Conservation (phyloP, 2,329 filamentous ascomycete species). For the Exserohilum turcica region DNA sequence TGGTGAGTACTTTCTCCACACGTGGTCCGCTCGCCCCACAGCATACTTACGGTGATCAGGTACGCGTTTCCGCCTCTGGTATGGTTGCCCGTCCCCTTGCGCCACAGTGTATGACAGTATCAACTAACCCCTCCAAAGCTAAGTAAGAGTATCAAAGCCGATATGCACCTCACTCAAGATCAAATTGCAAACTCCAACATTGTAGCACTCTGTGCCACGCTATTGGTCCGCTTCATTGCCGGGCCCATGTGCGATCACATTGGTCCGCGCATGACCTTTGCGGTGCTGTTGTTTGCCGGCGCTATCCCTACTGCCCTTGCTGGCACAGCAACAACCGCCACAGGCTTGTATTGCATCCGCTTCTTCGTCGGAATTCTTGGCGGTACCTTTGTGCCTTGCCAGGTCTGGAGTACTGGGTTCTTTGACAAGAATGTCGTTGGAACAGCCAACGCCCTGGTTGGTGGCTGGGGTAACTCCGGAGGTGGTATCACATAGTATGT, state of each 20-base stretch:
- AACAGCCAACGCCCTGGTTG: constrained; percentile 83
- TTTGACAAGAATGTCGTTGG: constrained; percentile 93
- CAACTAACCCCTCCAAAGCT: constrained; percentile 53
- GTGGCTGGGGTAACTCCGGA: constrained; percentile 83
- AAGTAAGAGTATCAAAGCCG: constrained; percentile 71
- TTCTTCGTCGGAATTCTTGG: constrained; percentile 84
- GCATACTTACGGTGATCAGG: constrained; percentile 52
- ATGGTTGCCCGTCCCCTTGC: constrained; percentile 30
- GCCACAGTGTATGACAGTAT: constrained; percentile 1
- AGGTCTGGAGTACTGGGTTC: constrained; percentile 91
- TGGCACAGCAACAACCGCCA: constrained; percentile 71
- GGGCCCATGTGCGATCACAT: constrained; percentile 86
- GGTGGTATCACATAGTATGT: constrained; percentile 80
- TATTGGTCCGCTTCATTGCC: constrained; percentile 76
- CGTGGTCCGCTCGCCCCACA: constrained; percentile 1
- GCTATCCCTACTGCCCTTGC: constrained; percentile 82
- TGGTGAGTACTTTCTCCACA: constrained; percentile 56
- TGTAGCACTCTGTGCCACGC: constrained; percentile 65
- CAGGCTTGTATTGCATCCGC: constrained; percentile 71
- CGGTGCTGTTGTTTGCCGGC: constrained; percentile 75
- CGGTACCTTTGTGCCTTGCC: constrained; percentile 80
- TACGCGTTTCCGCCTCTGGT: constrained; percentile 89
- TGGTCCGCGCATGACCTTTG: constrained; percentile 80
- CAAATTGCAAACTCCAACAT: constrained; percentile 92
- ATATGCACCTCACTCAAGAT: constrained; percentile 71